A percentile compares a stretch with the other conserved stretches of the same genome.
Conservation (phyloP, 2,329 filamentous ascomycete species). For the Polychaeton citri region DNA sequence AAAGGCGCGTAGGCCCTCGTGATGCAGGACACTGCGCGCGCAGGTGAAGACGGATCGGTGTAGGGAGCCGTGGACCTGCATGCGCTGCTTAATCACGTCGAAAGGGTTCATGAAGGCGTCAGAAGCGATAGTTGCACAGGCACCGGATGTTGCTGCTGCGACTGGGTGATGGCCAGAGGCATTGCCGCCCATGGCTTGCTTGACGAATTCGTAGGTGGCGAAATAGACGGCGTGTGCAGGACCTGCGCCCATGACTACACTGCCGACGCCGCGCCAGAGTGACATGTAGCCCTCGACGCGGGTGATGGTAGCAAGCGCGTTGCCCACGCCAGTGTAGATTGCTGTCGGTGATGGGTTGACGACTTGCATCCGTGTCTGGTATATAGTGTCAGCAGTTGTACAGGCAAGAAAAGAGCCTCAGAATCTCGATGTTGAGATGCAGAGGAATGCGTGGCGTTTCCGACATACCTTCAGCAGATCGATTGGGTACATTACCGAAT, state of each 20-base stretch:
- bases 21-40: conserved; percentile 72
- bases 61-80: conserved; percentile 94
- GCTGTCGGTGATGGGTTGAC: conserved; percentile 69
- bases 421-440: conserved; percentile 6
- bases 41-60: conserved; percentile 82
- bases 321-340: conserved; percentile 79
- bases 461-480: conserved; percentile 82
- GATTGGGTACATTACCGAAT: conserved; percentile 98
- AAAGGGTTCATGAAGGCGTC: conserved; percentile 99
- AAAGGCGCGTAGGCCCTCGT: conserved; percentile 81
- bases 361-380: conserved; percentile 93
- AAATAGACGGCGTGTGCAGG: conserved; percentile 98
- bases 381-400: not conserved
- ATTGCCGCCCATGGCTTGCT: conserved; percentile 91
- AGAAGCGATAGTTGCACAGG: conserved; percentile 88
- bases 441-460: not conserved
- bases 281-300: conserved; percentile 78
- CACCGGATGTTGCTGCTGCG: conserved; percentile 84
- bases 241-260: conserved; percentile 87
- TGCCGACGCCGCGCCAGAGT: conserved; percentile 92
- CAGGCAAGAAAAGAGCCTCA: not conserved
- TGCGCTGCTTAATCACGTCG: conserved; percentile 98
- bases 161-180: conserved; percentile 80
- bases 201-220: conserved; percentile 93
- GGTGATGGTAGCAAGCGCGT: conserved; percentile 86